phyloP scores from a whole-genome alignment of 805 yeast genomes.

The Saturnispora galanensis region DNA sequence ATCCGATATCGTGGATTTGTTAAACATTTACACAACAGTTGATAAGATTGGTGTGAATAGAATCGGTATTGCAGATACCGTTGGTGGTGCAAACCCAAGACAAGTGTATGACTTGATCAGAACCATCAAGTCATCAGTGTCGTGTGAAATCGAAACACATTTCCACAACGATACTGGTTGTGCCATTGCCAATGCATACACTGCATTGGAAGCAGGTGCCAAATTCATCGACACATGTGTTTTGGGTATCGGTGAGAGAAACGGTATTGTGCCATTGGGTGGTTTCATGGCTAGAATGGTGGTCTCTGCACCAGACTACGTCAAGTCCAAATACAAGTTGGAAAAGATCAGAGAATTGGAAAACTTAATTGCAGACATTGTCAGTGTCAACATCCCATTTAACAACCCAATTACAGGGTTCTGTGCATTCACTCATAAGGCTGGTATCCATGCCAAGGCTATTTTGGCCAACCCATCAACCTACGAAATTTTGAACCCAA shows the following conservation, averaged over 20 bases:
- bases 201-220: slow-evolving; percentile 56
- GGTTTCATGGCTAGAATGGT: slow-evolving; percentile 58
- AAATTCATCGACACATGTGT: slow-evolving; percentile 49
- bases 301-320: slow-evolving; percentile 51
- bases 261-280: slow-evolving; percentile 53
- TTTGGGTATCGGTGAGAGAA: slow-evolving; percentile 55
- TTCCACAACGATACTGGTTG: slow-evolving; percentile 59
- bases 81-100: slow-evolving; percentile 56
- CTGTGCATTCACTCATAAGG: slow-evolving; percentile 57
- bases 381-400: slow-evolving; percentile 49
- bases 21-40: slow-evolving; percentile 50
- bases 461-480: slow-evolving; percentile 56
- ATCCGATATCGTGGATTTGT: slow-evolving; percentile 49
- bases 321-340: slow-evolving; percentile 46
- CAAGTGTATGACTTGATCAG: slow-evolving; percentile 52
- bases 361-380: slow-evolving; percentile 49
- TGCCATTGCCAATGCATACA: slow-evolving; percentile 54
- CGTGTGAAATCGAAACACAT: slow-evolving; percentile 52
- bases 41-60: slow-evolving; percentile 53
- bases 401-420: slow-evolving; percentile 56
- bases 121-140: slow-evolving; percentile 46
- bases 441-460: slow-evolving; percentile 56
- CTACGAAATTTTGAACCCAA: slow-evolving; percentile 48
- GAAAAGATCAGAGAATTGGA: slow-evolving; percentile 48
- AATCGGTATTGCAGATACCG: slow-evolving; percentile 57